These are phyloP conservation scores for Drechslerella coelobrocha DNA, from an alignment of 2,329 filamentous ascomycete species.

Conservation along the genomic window DNA sequence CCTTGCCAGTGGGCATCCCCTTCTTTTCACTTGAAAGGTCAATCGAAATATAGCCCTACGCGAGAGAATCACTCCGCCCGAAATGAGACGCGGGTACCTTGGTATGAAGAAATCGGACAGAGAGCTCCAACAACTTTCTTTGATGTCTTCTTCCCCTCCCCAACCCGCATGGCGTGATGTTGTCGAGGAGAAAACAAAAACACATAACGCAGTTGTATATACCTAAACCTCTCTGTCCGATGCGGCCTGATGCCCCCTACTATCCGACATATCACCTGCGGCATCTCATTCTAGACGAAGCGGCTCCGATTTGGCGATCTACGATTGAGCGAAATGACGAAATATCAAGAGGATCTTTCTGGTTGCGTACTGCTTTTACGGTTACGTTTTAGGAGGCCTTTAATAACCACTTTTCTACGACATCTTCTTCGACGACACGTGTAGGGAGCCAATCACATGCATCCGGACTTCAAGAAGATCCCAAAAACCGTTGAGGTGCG, in stretches of 20 bases:
- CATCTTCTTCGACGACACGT: slow-evolving; percentile 52
- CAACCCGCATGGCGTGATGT: background rate
- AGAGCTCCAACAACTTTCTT: slow-evolving; percentile 51
- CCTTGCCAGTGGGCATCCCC: background rate
- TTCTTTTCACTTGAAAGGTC: background rate
- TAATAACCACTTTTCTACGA: slow-evolving; percentile 48
- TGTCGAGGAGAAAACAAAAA: slow-evolving; percentile 3
- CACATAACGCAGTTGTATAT: background rate
- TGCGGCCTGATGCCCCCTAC: slow-evolving; percentile 49
- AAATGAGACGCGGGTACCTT: slow-evolving; percentile 30
- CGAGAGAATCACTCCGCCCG: slow-evolving; percentile 14
- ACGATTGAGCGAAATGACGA: slow-evolving; percentile 10
- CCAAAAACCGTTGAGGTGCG: slow-evolving; percentile 98
- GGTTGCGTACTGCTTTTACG: slow-evolving; percentile 42
- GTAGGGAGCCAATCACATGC: slow-evolving; percentile 89
- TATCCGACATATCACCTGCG: slow-evolving; percentile 8
- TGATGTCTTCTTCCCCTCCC: slow-evolving; percentile 26
- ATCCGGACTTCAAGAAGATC: slow-evolving; percentile 94
- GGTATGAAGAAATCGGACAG: slow-evolving; percentile 38
- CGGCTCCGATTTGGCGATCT: background rate
- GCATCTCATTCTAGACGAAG: slow-evolving; percentile 30
- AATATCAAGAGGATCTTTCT: slow-evolving; percentile 13
- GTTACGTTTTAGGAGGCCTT: slow-evolving; percentile 48
- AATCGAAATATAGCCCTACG: slow-evolving; percentile 14
- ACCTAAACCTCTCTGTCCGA: slow-evolving; percentile 41